A percentile compares a stretch with the other conserved stretches of the same genome.
These are phyloP conservation scores for Suillus americanus DNA, from an alignment of 768 basidiomycete genomes.

Conservation along the genomic window DNA sequence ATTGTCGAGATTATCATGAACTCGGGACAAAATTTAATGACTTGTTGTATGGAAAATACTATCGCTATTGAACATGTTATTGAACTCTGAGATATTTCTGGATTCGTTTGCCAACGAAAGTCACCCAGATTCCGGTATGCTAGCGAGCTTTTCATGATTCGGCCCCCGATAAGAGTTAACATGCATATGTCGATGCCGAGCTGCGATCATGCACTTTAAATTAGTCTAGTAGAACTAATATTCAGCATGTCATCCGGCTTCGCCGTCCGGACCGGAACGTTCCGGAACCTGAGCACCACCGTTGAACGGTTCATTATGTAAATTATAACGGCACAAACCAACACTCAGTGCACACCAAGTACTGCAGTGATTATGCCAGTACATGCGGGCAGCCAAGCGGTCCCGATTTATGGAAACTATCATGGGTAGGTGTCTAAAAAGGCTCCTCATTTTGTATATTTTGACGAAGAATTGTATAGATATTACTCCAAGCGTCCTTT, in stretches of 20 bases:
- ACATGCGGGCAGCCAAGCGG: neutral
- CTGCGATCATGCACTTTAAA: too few relatives aligned
- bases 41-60: too few relatives aligned
- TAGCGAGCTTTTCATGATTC: too few relatives aligned
- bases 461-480: conserved; percentile 31
- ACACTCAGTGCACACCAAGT: neutral
- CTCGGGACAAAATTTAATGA: too few relatives aligned
- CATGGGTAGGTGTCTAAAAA: conserved; percentile 47
- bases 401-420: conserved; percentile 73
- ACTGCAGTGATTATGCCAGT: neutral
- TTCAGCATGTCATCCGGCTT: neutral
- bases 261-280: neutral
- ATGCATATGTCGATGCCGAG: too few relatives aligned
- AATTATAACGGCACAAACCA: neutral
- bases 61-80: too few relatives aligned
- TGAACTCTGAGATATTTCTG: too few relatives aligned
- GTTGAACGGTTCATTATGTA: neutral
- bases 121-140: too few relatives aligned
- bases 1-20: too few relatives aligned
- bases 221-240: too few relatives aligned
- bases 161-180: too few relatives aligned
- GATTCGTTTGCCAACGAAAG: too few relatives aligned
- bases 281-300: neutral
- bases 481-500: conserved; percentile 78
- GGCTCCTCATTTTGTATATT: neutral